Percentiles rank a stretch among this genome's conserved stretches.
These are phyloP conservation scores for Candida takata DNA, from an alignment of 805 yeast genomes.

Conservation along the genomic window DNA sequence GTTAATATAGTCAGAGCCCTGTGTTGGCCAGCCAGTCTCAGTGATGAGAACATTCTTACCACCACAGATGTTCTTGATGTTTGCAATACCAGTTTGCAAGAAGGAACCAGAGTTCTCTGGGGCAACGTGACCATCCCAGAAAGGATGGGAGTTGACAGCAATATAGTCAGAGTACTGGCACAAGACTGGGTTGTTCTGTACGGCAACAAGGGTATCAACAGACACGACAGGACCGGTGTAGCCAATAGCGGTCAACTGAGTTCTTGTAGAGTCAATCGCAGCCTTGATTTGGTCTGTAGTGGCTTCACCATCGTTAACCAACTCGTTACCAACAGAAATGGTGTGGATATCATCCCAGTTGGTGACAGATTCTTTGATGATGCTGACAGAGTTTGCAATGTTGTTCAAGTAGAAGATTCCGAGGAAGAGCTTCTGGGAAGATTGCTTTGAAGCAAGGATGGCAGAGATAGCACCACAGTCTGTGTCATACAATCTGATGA, in stretches of 20 bases:
- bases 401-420: conserved; percentile 50
- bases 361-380: conserved; percentile 39
- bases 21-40: conserved; percentile 70
- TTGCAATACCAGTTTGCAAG: conserved; percentile 40
- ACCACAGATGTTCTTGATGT: conserved; percentile 41
- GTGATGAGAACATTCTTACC: conserved; percentile 42
- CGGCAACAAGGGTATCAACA: conserved; percentile 63
- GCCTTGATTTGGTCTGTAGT: conserved; percentile 38
- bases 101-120: conserved; percentile 50
- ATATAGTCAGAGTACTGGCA: conserved; percentile 55
- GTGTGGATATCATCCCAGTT: conserved; percentile 53
- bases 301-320: conserved; percentile 47
- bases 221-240: conserved; percentile 53
- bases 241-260: conserved; percentile 37
- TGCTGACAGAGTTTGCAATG: conserved; percentile 34
- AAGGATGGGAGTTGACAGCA: conserved; percentile 65
- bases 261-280: conserved; percentile 42
- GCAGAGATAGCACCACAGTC: conserved; percentile 54
- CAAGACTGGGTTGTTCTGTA: conserved; percentile 40
- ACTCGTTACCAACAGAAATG: conserved; percentile 58
- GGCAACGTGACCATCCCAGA: conserved; percentile 47
- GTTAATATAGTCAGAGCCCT: conserved; percentile 44
- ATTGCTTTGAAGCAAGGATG: conserved; percentile 40
- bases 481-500: conserved; percentile 56
- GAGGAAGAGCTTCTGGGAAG: conserved; percentile 46